Evolutionary conservation across 192 early-diverging fungal species (phyloP).

Genomic region (Coemansia sp.): DNA sequence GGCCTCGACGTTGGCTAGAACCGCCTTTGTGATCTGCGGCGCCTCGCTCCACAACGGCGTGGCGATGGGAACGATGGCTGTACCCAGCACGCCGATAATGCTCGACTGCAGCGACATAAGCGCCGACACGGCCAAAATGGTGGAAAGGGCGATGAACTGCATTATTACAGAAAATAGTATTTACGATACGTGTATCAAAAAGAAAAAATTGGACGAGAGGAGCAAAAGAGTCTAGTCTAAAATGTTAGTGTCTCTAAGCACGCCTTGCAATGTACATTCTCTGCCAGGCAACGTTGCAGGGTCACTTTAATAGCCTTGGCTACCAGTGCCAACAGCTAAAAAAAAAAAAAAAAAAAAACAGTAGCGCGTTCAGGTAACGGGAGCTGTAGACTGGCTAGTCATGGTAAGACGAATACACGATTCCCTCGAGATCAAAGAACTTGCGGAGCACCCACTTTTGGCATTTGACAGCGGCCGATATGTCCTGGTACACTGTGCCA

Average conservation of each 20-base stretch:
- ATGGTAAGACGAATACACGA: slow-evolving; percentile 18
- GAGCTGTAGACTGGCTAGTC: neutral
- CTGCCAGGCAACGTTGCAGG: slow-evolving; percentile 5
- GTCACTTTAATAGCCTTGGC: neutral
- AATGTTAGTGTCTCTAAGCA: neutral
- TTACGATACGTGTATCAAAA: too few relatives aligned
- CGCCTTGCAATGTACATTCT: neutral
- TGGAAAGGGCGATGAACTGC: neutral
- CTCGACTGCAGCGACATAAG: neutral
- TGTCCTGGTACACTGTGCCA: slow-evolving; percentile 12
- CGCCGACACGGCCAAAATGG: neutral
- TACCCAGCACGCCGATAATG: neutral
- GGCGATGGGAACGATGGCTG: neutral
- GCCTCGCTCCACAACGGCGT: neutral
- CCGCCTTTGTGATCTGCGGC: slow-evolving; percentile 3
- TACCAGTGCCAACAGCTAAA: neutral
- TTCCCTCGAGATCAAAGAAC: slow-evolving; percentile 38
- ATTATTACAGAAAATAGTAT: slow-evolving; percentile 3
- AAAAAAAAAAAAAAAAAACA: slow-evolving; percentile 8
- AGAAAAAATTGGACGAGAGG: neutral
- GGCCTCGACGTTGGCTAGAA: slow-evolving; percentile 26
- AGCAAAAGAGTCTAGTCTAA: neutral
- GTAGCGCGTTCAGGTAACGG: neutral
- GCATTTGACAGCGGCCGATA: slow-evolving; percentile 11
- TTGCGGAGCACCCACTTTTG: slow-evolving; percentile 18